Percentiles rank a stretch among this genome's conserved stretches.
phyloP scores from a whole-genome alignment of 2,329 filamentous ascomycete genomes.

The Fusarium algeriense region DNA sequence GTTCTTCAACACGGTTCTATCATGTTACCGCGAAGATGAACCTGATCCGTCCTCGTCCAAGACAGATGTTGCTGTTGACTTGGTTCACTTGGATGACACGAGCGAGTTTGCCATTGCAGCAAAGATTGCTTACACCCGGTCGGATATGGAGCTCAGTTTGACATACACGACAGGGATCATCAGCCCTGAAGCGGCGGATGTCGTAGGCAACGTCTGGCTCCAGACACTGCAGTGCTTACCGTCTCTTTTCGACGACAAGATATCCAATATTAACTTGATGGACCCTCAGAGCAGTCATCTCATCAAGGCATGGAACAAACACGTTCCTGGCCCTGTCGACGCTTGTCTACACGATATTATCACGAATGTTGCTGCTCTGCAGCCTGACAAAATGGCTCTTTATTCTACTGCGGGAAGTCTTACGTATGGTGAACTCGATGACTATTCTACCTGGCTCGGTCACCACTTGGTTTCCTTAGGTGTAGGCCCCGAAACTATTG shows the following conservation, averaged over 20 bases:
- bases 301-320: background rate
- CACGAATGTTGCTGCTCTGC: background rate
- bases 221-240: background rate
- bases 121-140: background rate
- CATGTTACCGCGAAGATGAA: background rate
- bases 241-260: background rate
- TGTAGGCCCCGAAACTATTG: background rate
- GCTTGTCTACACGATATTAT: background rate
- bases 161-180: background rate
- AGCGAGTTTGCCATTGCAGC: constrained; percentile 1
- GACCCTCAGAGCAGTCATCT: background rate
- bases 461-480: background rate
- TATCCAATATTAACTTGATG: background rate
- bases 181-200: background rate
- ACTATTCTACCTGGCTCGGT: background rate
- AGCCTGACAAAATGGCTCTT: background rate
- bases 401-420: background rate
- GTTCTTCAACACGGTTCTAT: background rate
- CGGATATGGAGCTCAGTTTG: background rate
- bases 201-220: background rate
- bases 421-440: background rate
- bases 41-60: background rate
- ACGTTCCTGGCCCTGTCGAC: background rate
- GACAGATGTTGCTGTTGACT: background rate
- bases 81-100: background rate